phyloP scores from a whole-genome alignment of 805 yeast species.

The Yarrowia yakushimensis region DNA sequence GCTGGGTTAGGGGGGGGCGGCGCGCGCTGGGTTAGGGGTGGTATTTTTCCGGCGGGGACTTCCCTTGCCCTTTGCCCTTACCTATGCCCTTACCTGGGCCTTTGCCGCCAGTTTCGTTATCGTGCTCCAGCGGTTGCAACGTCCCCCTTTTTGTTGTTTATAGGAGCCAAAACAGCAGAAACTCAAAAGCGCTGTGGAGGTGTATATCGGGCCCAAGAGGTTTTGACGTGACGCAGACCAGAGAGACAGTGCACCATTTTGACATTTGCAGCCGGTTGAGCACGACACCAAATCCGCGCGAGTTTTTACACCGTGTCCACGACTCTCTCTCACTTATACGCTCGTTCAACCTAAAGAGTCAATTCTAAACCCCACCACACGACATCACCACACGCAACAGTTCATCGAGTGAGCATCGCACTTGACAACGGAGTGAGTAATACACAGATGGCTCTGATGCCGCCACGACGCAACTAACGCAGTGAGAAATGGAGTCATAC shows the following conservation, averaged over 20 bases:
- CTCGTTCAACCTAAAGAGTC: slow-evolving; percentile 1
- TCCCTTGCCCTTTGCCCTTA: no score
- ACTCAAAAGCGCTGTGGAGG: slow-evolving; percentile 6
- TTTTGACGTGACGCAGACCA: background rate
- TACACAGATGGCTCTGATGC: no score
- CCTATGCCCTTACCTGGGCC: no score
- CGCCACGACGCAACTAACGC: no score
- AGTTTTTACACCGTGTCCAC: no score
- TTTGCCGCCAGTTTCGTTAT: no score
- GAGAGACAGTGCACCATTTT: no score
- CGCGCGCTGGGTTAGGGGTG: no score
- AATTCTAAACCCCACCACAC: background rate
- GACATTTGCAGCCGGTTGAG: background rate
- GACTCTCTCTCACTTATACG: background rate
- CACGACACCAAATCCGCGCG: no score
- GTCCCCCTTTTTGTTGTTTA: background rate
- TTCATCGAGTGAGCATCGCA: no score
- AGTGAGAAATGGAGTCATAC: slow-evolving; percentile 22
- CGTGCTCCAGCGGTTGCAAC: no score
- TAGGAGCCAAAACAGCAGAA: background rate
- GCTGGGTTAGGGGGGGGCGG: background rate
- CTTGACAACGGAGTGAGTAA: background rate
- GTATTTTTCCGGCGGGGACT: no score
- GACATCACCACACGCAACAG: background rate
- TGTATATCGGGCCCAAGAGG: background rate